phyloP scores from a whole-genome alignment of 371 early-diverging fungal genomes.

The Rhizopus delemar region DNA sequence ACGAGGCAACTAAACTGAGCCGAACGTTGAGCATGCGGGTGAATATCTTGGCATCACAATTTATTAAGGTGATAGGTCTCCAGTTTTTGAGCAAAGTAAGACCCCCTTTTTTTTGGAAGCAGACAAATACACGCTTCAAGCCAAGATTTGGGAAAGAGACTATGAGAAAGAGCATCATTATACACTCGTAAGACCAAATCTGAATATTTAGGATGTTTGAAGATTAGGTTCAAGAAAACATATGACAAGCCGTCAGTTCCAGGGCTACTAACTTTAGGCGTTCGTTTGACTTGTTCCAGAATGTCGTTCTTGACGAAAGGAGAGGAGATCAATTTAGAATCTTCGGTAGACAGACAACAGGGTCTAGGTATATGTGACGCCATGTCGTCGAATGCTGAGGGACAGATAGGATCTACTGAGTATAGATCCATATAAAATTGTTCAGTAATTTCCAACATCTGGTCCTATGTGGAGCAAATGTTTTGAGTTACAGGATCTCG shows the following conservation, averaged over 20 bases:
- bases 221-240: neutral
- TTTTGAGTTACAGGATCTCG: neutral
- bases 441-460: constrained; percentile 2
- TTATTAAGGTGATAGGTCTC: constrained; percentile 19
- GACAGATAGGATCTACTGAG: constrained; percentile 6
- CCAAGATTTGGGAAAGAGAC: constrained; percentile 18
- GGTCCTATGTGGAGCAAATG: neutral
- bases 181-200: neutral
- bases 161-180: constrained; percentile 3
- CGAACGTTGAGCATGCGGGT: constrained; percentile 21
- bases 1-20: neutral
- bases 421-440: constrained; percentile 5
- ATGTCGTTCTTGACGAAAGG: neutral
- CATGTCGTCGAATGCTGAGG: neutral
- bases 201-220: neutral
- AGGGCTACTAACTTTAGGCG: constrained; percentile 10
- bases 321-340: neutral
- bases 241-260: constrained; percentile 13
- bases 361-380: neutral
- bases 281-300: neutral
- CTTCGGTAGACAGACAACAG: neutral
- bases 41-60: constrained; percentile 30
- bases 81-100: neutral
- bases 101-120: constrained; percentile 19
- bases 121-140: constrained; percentile 17